Evolutionary conservation across 2,329 filamentous ascomycete genomes (phyloP), one percentile per base, ranked within the genome.

Genomic region (Hypoxylon sp.): DNA sequence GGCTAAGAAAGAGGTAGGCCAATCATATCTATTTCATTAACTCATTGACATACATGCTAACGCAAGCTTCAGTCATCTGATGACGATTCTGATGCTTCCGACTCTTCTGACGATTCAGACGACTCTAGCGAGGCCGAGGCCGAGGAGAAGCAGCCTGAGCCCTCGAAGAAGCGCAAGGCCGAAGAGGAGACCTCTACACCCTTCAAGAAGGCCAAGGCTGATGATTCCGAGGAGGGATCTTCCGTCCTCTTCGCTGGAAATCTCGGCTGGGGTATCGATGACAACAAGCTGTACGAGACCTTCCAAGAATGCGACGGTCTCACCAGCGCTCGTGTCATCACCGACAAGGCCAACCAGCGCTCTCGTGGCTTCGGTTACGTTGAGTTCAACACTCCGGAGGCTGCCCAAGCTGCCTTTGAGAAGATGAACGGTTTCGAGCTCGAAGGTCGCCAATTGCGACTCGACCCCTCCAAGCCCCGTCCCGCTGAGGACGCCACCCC

Each of bases 361-460:
- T 93, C 91, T 73, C 91, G 91, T 76, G 92, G 90, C 61, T 96
- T 95, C 73, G 92, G 92, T 55, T 97, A 96, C 71, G 89, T 96
- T 65, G 91, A 96, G 78, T 96, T 92, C 74, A 78, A 79, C 69
- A 83, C 79, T 62, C 74, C 80, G 54, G 86, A 82, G 53, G 80
- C 83, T 69, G 89, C 88, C 48, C 81, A 82, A 65, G 86, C 86
- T 70, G 90, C 90, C 47, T 82, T 87, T 62, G 83, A 87, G 65
- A 84, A 81, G 66, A 91, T 89, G 86, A 83, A 90, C 66, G 88
- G 84, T 61, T 73, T 81, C 59, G 86, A 91, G 66, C 75, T 95
- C 40, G 89, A 92, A 64, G 85, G 86, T 56, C 90, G 90, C 65
- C 71, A 78, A 59, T 76, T 94, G 69, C 91, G 91, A 77, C 79